Conservation (phyloP, 2,329 filamentous ascomycete species). For the Exophiala phaeomuriformis region DNA sequence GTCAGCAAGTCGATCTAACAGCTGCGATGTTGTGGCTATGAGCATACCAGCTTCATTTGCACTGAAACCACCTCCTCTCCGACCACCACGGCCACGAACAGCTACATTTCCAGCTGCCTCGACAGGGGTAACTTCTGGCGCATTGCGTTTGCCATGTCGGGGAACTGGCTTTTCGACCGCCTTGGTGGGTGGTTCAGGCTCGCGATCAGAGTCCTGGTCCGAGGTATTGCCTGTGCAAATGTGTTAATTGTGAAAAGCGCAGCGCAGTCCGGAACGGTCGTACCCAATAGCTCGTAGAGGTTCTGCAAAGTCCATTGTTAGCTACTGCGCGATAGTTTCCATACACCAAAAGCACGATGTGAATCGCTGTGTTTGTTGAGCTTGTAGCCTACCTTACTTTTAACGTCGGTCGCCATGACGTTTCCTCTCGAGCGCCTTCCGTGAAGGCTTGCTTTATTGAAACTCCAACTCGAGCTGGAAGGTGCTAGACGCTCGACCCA, state of each 20-base stretch:
- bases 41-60: conserved; percentile 84
- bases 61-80: conserved; percentile 52
- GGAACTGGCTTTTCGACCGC: conserved; percentile 75
- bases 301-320: conserved; percentile 54
- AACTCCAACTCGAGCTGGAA: conserved; percentile 37
- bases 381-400: conserved; percentile 43
- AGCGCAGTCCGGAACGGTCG: conserved; percentile 26
- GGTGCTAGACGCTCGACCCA: conserved; percentile 22
- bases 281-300: conserved; percentile 98
- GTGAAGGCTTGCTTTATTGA: conserved; percentile 43
- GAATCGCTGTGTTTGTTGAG: not conserved
- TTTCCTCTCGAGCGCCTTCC: conserved; percentile 44
- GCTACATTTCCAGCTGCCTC: conserved; percentile 31
- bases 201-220: conserved; percentile 65
- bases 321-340: conserved; percentile 9
- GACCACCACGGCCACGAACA: conserved; percentile 41
- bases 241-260: conserved; percentile 14
- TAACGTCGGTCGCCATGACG: conserved; percentile 46
- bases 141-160: conserved; percentile 81
- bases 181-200: conserved; percentile 71
- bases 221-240: conserved; percentile 56
- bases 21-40: conserved; percentile 13
- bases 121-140: conserved; percentile 61
- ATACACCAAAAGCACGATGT: conserved; percentile 12
- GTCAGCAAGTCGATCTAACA: conserved; percentile 11